A percentile compares a stretch with the other conserved stretches of the same genome.
Conservation (phyloP, 805 yeast species). For the Zygoascus flipseniorum region DNA sequence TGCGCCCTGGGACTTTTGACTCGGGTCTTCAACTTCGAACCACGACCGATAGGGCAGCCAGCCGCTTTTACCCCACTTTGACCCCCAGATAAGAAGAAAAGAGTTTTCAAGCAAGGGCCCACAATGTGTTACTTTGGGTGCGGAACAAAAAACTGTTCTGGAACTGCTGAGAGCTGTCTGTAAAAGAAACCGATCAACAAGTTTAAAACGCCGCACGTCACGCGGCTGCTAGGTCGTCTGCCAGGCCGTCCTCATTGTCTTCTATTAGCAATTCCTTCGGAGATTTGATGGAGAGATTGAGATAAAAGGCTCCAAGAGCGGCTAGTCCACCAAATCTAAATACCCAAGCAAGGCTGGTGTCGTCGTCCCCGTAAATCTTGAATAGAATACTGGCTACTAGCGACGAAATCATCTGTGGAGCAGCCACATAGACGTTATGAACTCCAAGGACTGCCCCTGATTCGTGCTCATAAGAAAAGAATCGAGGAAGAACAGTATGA, state of each 20-base stretch:
- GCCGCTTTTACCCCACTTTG: too few relatives aligned
- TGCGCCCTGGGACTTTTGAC: not conserved
- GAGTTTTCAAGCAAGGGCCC: too few relatives aligned
- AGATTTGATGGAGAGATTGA: constrained; percentile 37
- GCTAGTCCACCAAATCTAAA: constrained; percentile 48
- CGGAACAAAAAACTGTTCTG: too few relatives aligned
- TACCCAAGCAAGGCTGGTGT: constrained; percentile 45
- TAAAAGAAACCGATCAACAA: too few relatives aligned
- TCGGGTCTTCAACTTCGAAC: not conserved
- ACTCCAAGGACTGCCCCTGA: constrained; percentile 50
- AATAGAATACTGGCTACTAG: constrained; percentile 41
- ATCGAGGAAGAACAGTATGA: constrained; percentile 2
- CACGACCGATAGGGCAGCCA: not conserved
- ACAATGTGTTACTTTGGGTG: too few relatives aligned
- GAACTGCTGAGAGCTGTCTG: too few relatives aligned
- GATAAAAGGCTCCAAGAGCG: constrained; percentile 37
- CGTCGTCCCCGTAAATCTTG: constrained; percentile 29
- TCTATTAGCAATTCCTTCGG: constrained; percentile 23
- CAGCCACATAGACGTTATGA: constrained; percentile 50
- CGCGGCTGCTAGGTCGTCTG: too few relatives aligned
- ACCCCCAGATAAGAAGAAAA: not conserved
- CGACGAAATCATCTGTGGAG: constrained; percentile 49
- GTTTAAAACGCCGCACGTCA: too few relatives aligned
- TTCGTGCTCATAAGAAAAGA: constrained; percentile 38
- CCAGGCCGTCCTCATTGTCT: constrained; percentile 13